Evolutionary conservation across 345 rosid species (phyloP), one percentile per base, ranked within the genome.

Genomic region (Gossypium turneri): DNA sequence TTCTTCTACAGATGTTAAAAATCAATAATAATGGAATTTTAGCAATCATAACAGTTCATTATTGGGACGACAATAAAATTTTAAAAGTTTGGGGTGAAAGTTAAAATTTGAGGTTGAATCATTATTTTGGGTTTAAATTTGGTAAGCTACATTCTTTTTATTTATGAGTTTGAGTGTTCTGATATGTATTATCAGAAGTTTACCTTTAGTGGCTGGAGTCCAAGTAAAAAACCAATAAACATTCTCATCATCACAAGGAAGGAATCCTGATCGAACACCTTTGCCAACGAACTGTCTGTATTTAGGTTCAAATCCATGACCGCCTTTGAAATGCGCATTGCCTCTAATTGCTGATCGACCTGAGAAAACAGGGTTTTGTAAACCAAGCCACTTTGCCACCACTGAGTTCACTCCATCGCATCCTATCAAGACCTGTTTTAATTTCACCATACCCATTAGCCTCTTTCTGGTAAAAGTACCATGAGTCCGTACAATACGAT

Each of bases 351-450:
- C 85, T 2, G 73, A 70, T 70, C 85, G 79, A 1, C 86, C 84
- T 0, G 85, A 51, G 72, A 75, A 8, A 27, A 76, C 70, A 1
- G 84, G 75, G 8, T 47, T 67, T 2, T 77, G 3, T 1, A 86
- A 77, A 47, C 82, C 85, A 29, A 86, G 56, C 82, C 78, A 80
- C 2, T 60, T 68, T 7, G 86, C 82, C 41, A 84, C 81, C 38
- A 59, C 56, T 0, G 86, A 86, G 80, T 82, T 85, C 57, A 82
- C 76, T 68, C 89, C 89, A 10, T 86, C 87, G 41, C 84, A 84
- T 47, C 87, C 89, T 15, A 86, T 82, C 76, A 82, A 70, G 9
- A 80, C 81, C 84, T 58, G 27, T 20, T 34, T 34, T 4, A 34
- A 34, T 34, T 34, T 34, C 38, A 34, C 38, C 38, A 34, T 34